phyloP scores from a whole-genome alignment of 2,329 filamentous ascomycete species.

The Epichloe sp. region DNA sequence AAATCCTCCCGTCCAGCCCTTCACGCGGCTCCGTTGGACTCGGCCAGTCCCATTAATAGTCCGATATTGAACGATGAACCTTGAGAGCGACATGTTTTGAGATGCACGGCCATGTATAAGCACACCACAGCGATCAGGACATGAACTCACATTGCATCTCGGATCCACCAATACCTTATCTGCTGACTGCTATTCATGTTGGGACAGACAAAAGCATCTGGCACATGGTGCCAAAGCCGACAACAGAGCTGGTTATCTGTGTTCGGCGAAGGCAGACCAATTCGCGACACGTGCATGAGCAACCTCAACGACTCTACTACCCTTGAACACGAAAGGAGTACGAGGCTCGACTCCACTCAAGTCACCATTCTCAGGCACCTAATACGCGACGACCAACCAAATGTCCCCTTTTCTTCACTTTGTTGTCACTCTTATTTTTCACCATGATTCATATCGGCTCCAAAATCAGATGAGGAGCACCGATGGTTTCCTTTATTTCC shows the following conservation, averaged over 20 bases:
- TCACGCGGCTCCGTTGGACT: slow-evolving; percentile 75
- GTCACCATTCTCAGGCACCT: too few species aligned
- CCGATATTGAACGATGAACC: slow-evolving; percentile 12
- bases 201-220: background rate
- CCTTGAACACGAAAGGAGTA: too few species aligned
- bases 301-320: too few species aligned
- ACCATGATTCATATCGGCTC: too few species aligned
- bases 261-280: background rate
- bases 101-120: too few species aligned
- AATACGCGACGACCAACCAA: too few species aligned
- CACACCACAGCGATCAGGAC: background rate
- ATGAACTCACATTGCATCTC: background rate
- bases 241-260: slow-evolving; percentile 4
- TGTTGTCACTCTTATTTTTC: too few species aligned
- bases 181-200: background rate
- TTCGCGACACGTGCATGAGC: background rate
- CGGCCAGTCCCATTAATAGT: slow-evolving; percentile 43
- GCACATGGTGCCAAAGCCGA: background rate
- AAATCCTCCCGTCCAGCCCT: slow-evolving; percentile 60
- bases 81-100: background rate
- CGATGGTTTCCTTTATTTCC: background rate
- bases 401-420: too few species aligned
- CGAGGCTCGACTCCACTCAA: too few species aligned
- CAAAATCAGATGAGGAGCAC: background rate
- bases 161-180: background rate